Base-by-base conservation (phyloP, 2,329 filamentous ascomycete genomes). In the Reticulascus tulasneorum region DNA sequence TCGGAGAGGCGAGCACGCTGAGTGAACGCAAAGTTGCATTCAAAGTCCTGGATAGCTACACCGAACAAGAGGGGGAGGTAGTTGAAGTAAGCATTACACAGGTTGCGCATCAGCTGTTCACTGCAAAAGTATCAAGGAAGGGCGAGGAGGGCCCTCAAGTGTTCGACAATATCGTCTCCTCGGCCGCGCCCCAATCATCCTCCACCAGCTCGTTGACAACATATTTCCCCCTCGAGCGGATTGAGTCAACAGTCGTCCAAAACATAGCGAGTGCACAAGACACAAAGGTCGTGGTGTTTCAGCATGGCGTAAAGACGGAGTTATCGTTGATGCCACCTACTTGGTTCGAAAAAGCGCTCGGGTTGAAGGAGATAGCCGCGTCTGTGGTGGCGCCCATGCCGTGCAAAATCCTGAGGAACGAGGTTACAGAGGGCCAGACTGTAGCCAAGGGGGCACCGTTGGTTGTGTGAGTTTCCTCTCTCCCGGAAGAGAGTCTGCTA, bases 311-410 rank as follows among this genome's bases (percentile, higher is more conserved):
- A 46, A 78, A 79, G 63, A 77, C 74, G 6, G 73, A 81, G 42
- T 58, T 83, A 18, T 60, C 61, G 9, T 60, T 82, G n/a, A 55
- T 73, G 25, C 63, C 66, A 13, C 89, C 91, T 0, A 69, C 71
- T 28, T 98, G 90, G 89, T 84, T 85, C 39, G 86, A 89, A 50
- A 91, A 94, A 62, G 89, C 88, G 0, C 70, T 96, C 7, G 90
- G 91, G 0, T 66, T 86, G 44, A 90, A 87, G 58, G 87, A 94
- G 53, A 75, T 76, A 1, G 73, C 81, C 7, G 90, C 91, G 41
- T 93, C 84, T 35, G 88, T 97, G 2, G 73, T 86, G 17, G 88
- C 93, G 16, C 93, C 93, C 0, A 98, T 98, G 93, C 93, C 93
- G 2, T 97, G 93, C 65, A 97, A 97, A 66, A 84, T 98, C 18